Evolutionary conservation across 768 basidiomycete species (phyloP), one percentile per base, ranked within the genome.

Genomic region (Leccinum imitatum): DNA sequence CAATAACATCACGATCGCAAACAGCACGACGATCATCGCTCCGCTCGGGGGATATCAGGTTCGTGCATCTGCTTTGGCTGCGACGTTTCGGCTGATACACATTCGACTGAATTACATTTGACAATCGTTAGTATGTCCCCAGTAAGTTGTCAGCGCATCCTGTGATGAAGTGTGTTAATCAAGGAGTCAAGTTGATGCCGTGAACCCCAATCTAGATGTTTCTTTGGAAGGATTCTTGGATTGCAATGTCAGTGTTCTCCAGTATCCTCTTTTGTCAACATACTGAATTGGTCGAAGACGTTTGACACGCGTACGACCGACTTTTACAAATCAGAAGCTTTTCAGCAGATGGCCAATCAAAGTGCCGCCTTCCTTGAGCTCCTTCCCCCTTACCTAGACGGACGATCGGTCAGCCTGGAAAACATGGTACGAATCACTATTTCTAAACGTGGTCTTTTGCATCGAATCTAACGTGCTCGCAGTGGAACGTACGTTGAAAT

Each of bases 31-130:
- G 11, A 71, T 91, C 58, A 70, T 71, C 3, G 85, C 81, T 9
- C 88, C 90, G 4, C 71, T 90, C 1, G 73, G 71, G 17, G 90
- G 90, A 8, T 91, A 90, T 69, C 89, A 90, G 65, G 74, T 75
- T 33, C n/a, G 74, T 59, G 5, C 41, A 25, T 52, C n/a, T 21
- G 3, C 33, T 27, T 48, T 39, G 14, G 14, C 50, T 10, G 21
- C 53, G 17, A 47, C n/a, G 39, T 50, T 60, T 55, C 50, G 48
- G 37, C 65, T 60, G 13, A 35, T 52, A 62, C 57, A 54, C 25
- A 67, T 17, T 30, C 27, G 11, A 52, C 37, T 21, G 25, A 54
- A 48, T 27, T n/a, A 46, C 17, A 8, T 35, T 17, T 9, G 31
- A 51, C 13, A 17, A 47, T 57, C 46, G 13, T 46, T 39, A 76